Base-by-base conservation (phyloP, 257 asterid species). In the Primulina eburnea region DNA sequence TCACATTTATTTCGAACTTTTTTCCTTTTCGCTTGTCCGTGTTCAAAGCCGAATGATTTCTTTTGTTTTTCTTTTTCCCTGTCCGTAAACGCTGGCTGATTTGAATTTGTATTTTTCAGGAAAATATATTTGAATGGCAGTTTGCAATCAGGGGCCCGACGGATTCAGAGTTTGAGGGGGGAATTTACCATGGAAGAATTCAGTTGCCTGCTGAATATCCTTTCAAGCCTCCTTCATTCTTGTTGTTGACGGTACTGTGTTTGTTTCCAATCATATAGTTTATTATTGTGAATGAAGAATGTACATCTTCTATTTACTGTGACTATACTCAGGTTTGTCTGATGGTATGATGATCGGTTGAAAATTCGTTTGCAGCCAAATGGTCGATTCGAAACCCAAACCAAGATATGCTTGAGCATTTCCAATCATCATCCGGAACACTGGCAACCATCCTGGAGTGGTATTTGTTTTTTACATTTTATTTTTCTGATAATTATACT, bases 401-500 rank as follows among this genome's bases (percentile, higher is more conserved):
- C 97, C 67, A 92, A 92, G 89, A 92, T 92, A 68, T 92, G 98
- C 86, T 85, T 92, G 88, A 92, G 98, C 82, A 92, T 92, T 72
- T 92, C 98, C 40, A 92, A 88, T 81, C 97, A 92, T 81, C 98
- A 92, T 60, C 98, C 98, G 60, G 98, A 92, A 83, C 97, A 92
- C 80, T 92, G 98, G 98, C 98, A 88, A 69, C 98, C 98, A 69
- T 92, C 95, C 55, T 92, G 98, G 97, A 88, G 98, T 63, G 98
- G 98, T 92, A 80, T 81, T 50, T 16, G 62, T 11, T 78, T 69
- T 28, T 17, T 61, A 47, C 57, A 59, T 76, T 17, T 63, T 62
- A 52, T 63, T 11, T 16, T 67, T 80, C 10, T 57, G 20, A 16
- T 62, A 55, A 33, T 40, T 53, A 7, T 10, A 1, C 16, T 9